Evolutionary conservation across 2,329 filamentous ascomycete species (phyloP), one percentile per base, ranked within the genome.

Genomic region (Paraphoma chrysanthemicola): DNA sequence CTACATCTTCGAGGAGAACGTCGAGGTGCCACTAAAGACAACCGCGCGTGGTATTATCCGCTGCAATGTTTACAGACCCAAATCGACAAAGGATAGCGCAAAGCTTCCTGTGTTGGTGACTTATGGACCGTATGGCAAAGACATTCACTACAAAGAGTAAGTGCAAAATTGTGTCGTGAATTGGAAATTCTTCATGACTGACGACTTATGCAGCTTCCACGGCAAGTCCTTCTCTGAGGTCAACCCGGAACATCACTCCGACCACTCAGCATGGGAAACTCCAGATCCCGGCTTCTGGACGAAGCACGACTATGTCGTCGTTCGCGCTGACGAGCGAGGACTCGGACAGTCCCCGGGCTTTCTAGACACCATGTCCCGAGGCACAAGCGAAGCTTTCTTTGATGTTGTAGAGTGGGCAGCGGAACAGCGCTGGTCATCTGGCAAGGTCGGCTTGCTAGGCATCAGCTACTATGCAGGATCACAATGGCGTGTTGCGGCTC

Each of bases 41-140:
- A 66, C 64, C 6, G 64, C 64, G 1, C 65, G 74, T 38, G 78
- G 80, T 3, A 69, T 82, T 2, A 77, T 85, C 4, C 71, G 83
- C 10, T 80, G 77, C 66, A 85, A 84, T 67, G 78, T 85, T 2
- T 85, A 84, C 60, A 74, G 81, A 1, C 82, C 82, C 1, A 82
- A 81, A 46, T 54, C 59, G 7, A 65, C 69, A 4, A 71, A 78
- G 18, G 56, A 67, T 3, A 59, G 63, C 5, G 49, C 60, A 9
- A 78, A 72, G 58, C 81, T 81, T 18, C 89, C 89, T 0, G 88
- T 90, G 0, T 71, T 91, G 8, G 85, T 89, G 2, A 91, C 88
- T 0, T 91, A 91, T 61, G 89, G 89, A 0, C 89, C 89, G 0
- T 91, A 91, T 60, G 89, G 89, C 44, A 91, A 92, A 64, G 88